Base-by-base conservation (phyloP, 2,329 filamentous ascomycete species). In the Rhynchosporium agropyri region DNA sequence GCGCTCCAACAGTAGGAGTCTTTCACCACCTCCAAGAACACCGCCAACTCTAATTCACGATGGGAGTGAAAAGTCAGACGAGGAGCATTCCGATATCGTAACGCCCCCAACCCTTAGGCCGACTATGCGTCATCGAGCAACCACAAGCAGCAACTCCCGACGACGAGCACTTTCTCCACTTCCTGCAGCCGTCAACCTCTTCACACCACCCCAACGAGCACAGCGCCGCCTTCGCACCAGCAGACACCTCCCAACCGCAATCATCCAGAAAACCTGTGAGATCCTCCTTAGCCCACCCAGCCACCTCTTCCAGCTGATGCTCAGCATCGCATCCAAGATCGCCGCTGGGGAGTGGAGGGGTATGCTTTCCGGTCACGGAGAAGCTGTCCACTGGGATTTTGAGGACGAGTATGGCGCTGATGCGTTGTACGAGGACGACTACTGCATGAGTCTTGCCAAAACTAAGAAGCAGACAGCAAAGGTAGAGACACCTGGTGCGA, bases 201-300 rank as follows among this genome's bases (percentile, higher is more conserved):
- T 89, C 70, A 81, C 82, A 4, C 82, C 85, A 4, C 65, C 77
- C 46, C 70, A 76, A 45, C 72, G 77, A 54, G 75, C 78, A 62
- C 72, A 77, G 42, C 74, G 70, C 46, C 79, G 75, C 5, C 69
- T 83, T 4, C 76, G 78, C 42, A 77, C 79, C 0, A 77, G 82
- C 40, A 79, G 81, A 58, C 78, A 81, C 49, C 78, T 89, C 36
- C 84, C 86, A 0, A 79, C 84, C 57, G 83, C 86, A 3, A 83
- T 96, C 36, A 83, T 96, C 31, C 84, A 88, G 61, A 93, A 91
- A 76, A 92, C 92, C 0, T 87, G 85, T 66, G 87, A 90, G 58
- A 82, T 95, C 36, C 82, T 96, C 3, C 78, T 97, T 13, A 87
- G 90, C 0, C 92, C 92, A n/a, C 92, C 93, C 0, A 84, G 88